A percentile compares a stretch with the other conserved stretches of the same genome.
Evolutionary conservation across 768 basidiomycete genomes (phyloP).

Genomic region (Cytidiella melzeri): DNA sequence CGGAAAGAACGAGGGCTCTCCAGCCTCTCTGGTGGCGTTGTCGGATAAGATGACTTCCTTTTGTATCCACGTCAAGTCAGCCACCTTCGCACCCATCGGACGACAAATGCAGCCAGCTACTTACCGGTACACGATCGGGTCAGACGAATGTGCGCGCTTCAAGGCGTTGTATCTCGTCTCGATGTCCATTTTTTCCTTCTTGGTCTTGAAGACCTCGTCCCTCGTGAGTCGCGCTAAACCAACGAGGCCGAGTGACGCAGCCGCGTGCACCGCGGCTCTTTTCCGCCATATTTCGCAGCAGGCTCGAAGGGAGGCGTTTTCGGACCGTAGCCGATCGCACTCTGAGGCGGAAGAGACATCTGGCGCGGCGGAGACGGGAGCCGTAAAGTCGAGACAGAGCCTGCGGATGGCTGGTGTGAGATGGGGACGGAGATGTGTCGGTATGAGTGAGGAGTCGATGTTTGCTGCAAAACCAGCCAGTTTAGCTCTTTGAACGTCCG

Average conservation of each 20-base stretch:
- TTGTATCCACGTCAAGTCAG: no score
- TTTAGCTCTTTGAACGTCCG: neutral
- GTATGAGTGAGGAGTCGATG: slow-evolving; percentile 44
- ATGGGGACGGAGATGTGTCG: slow-evolving; percentile 53
- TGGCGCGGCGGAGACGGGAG: slow-evolving; percentile 9
- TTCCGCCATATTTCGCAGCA: slow-evolving; percentile 28
- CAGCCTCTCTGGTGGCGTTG: slow-evolving; percentile 4
- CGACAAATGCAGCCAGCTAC: no score
- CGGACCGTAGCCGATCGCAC: slow-evolving; percentile 20
- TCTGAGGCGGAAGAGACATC: slow-evolving; percentile 10
- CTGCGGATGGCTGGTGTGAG: slow-evolving; percentile 52
- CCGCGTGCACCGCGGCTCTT: slow-evolving; percentile 26
- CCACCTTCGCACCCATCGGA: no score
- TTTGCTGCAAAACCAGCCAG: slow-evolving; percentile 28
- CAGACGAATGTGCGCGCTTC: slow-evolving; percentile 15
- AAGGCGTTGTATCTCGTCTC: slow-evolving; percentile 21
- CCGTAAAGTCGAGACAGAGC: slow-evolving; percentile 41
- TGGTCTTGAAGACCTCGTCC: slow-evolving; percentile 23
- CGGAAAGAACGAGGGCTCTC: slow-evolving; percentile 9
- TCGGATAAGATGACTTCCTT: slow-evolving; percentile 2
- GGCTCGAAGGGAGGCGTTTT: slow-evolving; percentile 22
- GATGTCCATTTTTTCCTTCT: slow-evolving; percentile 23
- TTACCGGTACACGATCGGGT: neutral
- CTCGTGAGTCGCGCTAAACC: slow-evolving; percentile 26
- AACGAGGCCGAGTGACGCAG: slow-evolving; percentile 26